Conservation (phyloP, 345 rosid species). For the Eucalyptus leucophloia region DNA sequence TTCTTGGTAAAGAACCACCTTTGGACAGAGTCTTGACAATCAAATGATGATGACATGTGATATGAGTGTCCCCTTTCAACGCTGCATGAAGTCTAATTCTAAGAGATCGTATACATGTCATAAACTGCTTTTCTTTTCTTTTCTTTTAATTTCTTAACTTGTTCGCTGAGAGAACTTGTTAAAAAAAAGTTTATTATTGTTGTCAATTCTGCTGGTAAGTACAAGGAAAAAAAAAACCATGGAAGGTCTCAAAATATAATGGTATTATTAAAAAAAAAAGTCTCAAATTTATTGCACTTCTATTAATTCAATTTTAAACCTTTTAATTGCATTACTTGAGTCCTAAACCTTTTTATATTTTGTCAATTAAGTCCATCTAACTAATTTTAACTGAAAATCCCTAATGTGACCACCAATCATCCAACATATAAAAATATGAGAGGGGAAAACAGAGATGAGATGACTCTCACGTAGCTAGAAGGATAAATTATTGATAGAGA, state of each 20-base stretch:
- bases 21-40: not conserved
- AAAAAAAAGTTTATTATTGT: not conserved
- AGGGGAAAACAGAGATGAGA: not conserved
- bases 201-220: not conserved
- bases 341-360: no score
- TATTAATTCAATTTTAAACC: no score
- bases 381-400: rapidly evolving
- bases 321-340: no score
- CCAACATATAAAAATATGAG: no score
- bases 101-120: not conserved
- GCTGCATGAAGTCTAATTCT: not conserved
- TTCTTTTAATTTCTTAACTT: not conserved
- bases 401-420: rapidly evolving
- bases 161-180: not conserved
- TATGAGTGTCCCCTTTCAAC: not conserved
- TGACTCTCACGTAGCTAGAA: not conserved
- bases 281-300: no score
- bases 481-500: not conserved
- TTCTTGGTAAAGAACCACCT: not conserved
- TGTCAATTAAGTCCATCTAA: rapidly evolving
- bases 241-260: not conserved
- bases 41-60: not conserved
- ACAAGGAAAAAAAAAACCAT: not conserved
- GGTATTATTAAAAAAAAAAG: no score
- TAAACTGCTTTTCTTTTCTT: not conserved